A percentile compares a stretch with the other conserved stretches of the same genome.
These are phyloP conservation scores for Exophiala xenobiotica DNA, from an alignment of 2,329 filamentous ascomycete species.

Conservation along the genomic window DNA sequence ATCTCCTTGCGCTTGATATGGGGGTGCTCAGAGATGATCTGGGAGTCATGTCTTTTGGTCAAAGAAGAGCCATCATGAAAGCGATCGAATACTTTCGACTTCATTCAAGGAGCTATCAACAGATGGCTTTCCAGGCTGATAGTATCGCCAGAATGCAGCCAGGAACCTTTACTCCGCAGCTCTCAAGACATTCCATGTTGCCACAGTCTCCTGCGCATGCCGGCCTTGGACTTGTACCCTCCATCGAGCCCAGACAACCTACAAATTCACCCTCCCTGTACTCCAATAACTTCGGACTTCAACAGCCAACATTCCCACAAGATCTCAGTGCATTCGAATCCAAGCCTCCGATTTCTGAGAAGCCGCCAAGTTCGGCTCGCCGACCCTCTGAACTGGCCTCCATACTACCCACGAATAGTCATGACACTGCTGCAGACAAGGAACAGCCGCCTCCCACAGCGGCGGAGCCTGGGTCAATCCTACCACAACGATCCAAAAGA, in stretches of 20 bases:
- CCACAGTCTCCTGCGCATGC: constrained; percentile 9
- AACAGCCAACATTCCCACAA: neutral
- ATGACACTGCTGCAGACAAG: neutral
- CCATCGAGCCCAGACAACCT: constrained; percentile 3
- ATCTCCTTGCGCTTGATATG: constrained; percentile 57
- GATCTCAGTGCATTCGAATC: neutral
- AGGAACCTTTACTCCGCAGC: constrained; percentile 7
- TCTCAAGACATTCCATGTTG: constrained; percentile 10
- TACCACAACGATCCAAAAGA: neutral
- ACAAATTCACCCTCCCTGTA: constrained; percentile 10
- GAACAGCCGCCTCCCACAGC: neutral
- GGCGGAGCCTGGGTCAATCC: neutral
- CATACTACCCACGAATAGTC: neutral
- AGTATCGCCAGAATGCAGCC: constrained; percentile 16
- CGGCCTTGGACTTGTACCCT: constrained; percentile 12
- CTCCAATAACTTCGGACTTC: neutral
- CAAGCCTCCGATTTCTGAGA: neutral
- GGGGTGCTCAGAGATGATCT: constrained; percentile 55
- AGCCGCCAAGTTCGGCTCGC: neutral
- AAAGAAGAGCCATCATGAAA: constrained; percentile 57
- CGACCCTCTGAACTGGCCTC: neutral
- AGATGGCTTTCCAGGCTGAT: constrained; percentile 11
- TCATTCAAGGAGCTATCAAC: constrained; percentile 53
- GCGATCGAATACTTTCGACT: constrained; percentile 58
- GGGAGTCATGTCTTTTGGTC: constrained; percentile 57